Evolutionary conservation across 305 asterid species (phyloP).

Genomic region (Fraxinus floribunda): DNA sequence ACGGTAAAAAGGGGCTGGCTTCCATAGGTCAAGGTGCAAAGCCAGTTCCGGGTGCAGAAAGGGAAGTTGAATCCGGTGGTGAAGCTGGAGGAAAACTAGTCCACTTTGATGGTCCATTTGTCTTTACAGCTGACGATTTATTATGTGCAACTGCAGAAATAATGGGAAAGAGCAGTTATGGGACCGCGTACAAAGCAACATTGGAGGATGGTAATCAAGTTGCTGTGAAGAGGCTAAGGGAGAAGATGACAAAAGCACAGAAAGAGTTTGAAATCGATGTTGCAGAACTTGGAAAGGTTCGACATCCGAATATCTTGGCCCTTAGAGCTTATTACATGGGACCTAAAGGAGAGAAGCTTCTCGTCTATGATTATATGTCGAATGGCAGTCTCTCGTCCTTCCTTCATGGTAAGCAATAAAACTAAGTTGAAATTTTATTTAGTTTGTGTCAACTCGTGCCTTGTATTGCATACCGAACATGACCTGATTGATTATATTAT

Average conservation of each 20-base stretch:
- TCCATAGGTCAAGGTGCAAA: conserved; percentile 30
- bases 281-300: conserved; percentile 43
- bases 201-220: conserved; percentile 46
- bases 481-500: background rate
- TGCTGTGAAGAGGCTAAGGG: conserved; percentile 51
- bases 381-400: conserved; percentile 51
- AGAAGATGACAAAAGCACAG: conserved; percentile 50
- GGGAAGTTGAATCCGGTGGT: conserved; percentile 41
- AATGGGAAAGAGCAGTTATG: conserved; percentile 53
- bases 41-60: conserved; percentile 28
- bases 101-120: conserved; percentile 54
- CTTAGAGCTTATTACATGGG: conserved; percentile 56
- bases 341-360: conserved; percentile 62
- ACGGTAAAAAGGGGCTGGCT: conserved; percentile 28
- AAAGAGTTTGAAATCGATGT: conserved; percentile 51
- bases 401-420: conserved; percentile 42
- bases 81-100: conserved; percentile 52
- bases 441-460: background rate
- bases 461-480: background rate
- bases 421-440: background rate
- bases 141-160: conserved; percentile 56
- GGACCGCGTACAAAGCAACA: conserved; percentile 52
- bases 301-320: conserved; percentile 45
- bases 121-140: conserved; percentile 47
- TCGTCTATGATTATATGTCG: conserved; percentile 46